Conservation (phyloP, 345 rosid genomes). For the Populus simonii region DNA sequence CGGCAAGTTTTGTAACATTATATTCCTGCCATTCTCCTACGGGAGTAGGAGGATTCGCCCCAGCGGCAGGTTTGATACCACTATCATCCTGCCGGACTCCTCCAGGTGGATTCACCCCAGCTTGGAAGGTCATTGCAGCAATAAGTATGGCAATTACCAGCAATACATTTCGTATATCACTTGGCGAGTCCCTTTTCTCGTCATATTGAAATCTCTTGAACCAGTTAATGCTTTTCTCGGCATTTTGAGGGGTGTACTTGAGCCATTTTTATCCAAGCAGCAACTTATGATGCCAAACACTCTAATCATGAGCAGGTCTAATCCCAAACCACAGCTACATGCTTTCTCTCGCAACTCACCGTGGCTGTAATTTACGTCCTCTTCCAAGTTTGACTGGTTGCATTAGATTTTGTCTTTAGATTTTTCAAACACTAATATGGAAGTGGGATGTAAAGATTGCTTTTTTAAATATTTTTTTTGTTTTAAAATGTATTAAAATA, state of each 20-base stretch:
- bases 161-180: conserved; percentile 13
- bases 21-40: background rate
- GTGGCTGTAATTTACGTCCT: no score
- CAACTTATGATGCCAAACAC: no score
- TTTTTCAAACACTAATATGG: no score
- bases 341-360: no score
- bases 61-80: no score
- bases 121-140: conserved; percentile 15
- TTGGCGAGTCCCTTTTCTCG: conserved; percentile 14
- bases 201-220: conserved; percentile 18
- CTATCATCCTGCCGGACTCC: conserved; percentile 26
- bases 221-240: conserved; percentile 16
- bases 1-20: background rate
- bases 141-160: conserved; percentile 15
- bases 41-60: background rate
- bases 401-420: no score
- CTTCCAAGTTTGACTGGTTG: no score
- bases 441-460: no score
- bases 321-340: no score
- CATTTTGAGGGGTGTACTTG: background rate
- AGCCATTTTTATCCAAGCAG: background rate
- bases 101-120: conserved; percentile 24
- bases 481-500: no score
- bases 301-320: no score
- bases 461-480: no score